phyloP scores from a whole-genome alignment of 2,329 filamentous ascomycete genomes.

The Penicillium verrucosum region DNA sequence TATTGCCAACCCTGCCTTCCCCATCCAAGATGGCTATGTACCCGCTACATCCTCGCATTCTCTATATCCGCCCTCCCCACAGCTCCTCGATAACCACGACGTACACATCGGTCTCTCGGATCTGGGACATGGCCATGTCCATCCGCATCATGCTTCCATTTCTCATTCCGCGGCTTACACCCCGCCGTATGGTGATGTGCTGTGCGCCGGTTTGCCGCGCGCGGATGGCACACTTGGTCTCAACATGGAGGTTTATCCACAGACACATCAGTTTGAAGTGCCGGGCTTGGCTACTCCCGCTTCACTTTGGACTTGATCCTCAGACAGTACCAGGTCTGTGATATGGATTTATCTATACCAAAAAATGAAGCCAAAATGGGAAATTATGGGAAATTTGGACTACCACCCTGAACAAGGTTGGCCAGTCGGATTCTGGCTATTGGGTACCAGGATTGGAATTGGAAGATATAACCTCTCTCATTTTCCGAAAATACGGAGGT shows the following conservation, averaged over 20 bases:
- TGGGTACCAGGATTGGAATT: background rate
- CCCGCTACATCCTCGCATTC: conserved; percentile 36
- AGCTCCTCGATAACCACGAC: conserved; percentile 36
- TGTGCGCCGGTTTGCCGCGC: conserved; percentile 30
- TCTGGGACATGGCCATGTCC: conserved; percentile 17
- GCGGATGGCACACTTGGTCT: conserved; percentile 27
- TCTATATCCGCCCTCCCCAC: conserved; percentile 37
- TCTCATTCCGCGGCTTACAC: conserved; percentile 39
- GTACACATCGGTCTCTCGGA: conserved; percentile 29
- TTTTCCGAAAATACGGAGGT: background rate
- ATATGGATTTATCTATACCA: background rate
- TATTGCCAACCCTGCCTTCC: conserved; percentile 38
- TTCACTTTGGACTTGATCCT: conserved; percentile 36
- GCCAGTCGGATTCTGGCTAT: background rate
- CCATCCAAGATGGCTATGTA: conserved; percentile 32
- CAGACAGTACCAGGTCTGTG: background rate
- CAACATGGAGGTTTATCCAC: conserved; percentile 33
- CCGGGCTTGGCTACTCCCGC: conserved; percentile 36
- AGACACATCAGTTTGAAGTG: conserved; percentile 32
- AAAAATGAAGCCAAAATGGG: background rate
- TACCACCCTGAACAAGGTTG: background rate
- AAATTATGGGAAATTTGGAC: background rate
- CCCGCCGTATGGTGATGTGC: conserved; percentile 35
- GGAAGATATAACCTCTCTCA: background rate
- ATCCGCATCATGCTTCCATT: conserved; percentile 24